Base-by-base conservation (phyloP, 805 yeast genomes). In the Candida loeiensis region DNA sequence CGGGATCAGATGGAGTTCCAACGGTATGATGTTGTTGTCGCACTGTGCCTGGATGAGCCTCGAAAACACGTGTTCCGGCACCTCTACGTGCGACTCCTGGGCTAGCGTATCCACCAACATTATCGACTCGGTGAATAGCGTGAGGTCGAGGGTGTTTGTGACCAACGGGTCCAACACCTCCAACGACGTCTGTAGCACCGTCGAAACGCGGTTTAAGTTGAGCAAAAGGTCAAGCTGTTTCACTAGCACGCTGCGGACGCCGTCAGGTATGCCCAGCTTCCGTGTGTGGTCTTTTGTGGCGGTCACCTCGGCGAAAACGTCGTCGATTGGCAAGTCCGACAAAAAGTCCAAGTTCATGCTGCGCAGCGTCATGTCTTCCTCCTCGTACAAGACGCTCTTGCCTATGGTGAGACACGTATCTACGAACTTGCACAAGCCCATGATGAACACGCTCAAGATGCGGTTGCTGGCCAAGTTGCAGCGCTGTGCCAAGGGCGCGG, bases 291-390 rank as follows among this genome's bases (percentile, higher is more conserved):
- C 18, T 13, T 17, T 12, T 6, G 33, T 30, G 13, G 13, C 21
- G 16, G 33, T 12, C 5, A 79, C 43, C n/a, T 56, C 62, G 6
- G 50, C 47, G 4, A 53, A 22, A 0, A 63, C 55, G 6, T 49
- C 45, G 14, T 49, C 52, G 3, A 54, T 37, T 9, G 56, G 41
- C 6, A 63, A 51, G 34, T 49, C 54, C 11, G 37, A 35, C 34
- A 66, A 55, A 39, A 61, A 63, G 44, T 47, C 51, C 71, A 68
- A 50, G 27, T 78, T 80, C 80, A 82, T 77, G 11, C 71, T 69
- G 48, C 82, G 76, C 1, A 83, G 75, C 41, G 80, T 79, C 22
- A 85, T 61, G 59, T 85, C 95, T 54, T 85, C 93, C 51, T 82
- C 93, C 52, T 84, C 88, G 46, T 75, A 77, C 8, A 83, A 63